A percentile compares a stretch with the other conserved stretches of the same genome.
These are phyloP conservation scores for Eragrostis nindensis DNA, from an alignment of 176 grass and related monocot genomes.

Conservation along the genomic window DNA sequence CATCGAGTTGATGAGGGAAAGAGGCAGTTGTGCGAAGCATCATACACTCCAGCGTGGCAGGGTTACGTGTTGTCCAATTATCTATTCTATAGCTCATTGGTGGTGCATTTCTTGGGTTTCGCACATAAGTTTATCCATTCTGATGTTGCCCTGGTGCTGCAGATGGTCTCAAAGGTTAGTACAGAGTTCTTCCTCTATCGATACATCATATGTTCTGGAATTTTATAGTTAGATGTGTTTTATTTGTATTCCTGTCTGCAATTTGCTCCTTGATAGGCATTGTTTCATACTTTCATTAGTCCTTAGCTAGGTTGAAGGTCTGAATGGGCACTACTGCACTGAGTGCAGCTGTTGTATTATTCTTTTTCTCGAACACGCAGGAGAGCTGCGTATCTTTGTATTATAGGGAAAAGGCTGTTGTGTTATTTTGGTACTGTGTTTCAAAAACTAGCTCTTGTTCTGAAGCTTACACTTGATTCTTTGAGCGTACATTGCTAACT, in stretches of 20 bases:
- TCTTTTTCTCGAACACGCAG: background rate
- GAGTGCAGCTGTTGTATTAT: background rate
- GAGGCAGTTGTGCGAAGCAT: background rate
- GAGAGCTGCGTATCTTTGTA: too few species aligned
- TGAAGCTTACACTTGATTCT: too few species aligned
- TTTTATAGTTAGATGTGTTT: background rate
- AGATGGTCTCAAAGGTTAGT: conserved; percentile 80
- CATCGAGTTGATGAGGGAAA: conserved; percentile 30
- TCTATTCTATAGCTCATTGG: conserved; percentile 77
- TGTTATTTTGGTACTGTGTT: background rate
- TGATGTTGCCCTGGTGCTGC: conserved; percentile 59
- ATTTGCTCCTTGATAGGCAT: background rate
- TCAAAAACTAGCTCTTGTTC: background rate
- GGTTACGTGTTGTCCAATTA: conserved; percentile 71
- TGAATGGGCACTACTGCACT: background rate
- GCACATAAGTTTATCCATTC: conserved; percentile 80
- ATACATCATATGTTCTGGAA: background rate
- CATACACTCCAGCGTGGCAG: conserved; percentile 55
- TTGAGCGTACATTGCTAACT: too few species aligned
- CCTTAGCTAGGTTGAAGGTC: conserved; percentile 21
- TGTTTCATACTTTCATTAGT: background rate
- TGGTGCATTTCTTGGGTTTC: conserved; percentile 83
- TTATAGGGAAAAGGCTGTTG: background rate
- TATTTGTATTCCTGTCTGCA: background rate
- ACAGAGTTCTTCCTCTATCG: conserved; percentile 7